Evolutionary conservation across 371 early-diverging fungal genomes (phyloP), one percentile per base, ranked within the genome.

Genomic region (Amoeboaphelidium protococcarum): DNA sequence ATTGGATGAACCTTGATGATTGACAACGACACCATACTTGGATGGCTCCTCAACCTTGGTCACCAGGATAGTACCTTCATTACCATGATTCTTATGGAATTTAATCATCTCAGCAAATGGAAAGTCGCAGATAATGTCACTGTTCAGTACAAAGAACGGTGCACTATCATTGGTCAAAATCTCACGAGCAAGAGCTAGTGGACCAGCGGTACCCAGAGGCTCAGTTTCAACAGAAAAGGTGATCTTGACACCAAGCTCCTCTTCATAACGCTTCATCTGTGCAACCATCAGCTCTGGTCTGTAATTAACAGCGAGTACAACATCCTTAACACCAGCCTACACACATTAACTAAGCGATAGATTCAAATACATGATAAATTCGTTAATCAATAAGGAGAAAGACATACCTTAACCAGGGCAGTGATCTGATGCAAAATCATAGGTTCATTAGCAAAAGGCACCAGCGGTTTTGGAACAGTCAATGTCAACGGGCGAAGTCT

Each of bases 351-450:
- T 10, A 42, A 45, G 16, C 19, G 16, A 44, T 26, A 25, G 0
- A 25, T n/a, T 22, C 16, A 25, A 41, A 27, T 31, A 43, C 24
- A 20, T 27, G 23, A 46, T n/a, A n/a, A n/a, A n/a, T n/a, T n/a
- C n/a, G 40, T 44, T 26, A 24, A 44, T 40, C 10, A 4, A 22
- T 23, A 6, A 23, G 22, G 16, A 31, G 6, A 16, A 31, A 3
- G 2, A 51, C 58, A 47, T 65, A 86, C 90, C 76, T 86, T 75
- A 51, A 78, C 90, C 10, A 99, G 67, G 19, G 84, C 89, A 60
- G 91, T 89, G 54, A 99, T 97, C 66, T 97, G 98, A 65, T 97
- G 98, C 48, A 90, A 71, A 54, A 99, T 85, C 82, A 99, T 98
- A 40, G 98, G 98, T 62, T 78, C 81, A 75, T 98, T 98, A 46